These are phyloP conservation scores for Russula griseocarnosa DNA, from an alignment of 768 basidiomycete species.

Conservation along the genomic window DNA sequence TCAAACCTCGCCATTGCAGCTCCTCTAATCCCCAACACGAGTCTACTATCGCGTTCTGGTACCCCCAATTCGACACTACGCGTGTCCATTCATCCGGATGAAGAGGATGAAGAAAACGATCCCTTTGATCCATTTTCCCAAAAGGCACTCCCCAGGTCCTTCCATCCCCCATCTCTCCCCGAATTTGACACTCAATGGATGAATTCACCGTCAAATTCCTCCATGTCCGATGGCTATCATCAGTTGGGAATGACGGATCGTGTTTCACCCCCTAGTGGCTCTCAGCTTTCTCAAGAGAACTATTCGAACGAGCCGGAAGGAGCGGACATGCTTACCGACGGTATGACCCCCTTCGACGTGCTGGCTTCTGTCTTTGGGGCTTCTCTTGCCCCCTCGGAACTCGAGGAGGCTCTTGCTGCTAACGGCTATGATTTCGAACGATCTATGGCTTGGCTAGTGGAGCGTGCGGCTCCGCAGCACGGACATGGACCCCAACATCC, in stretches of 20 bases:
- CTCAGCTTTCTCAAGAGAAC: conserved; percentile 26
- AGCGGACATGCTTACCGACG: conserved; percentile 67
- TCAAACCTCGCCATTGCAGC: conserved; percentile 91
- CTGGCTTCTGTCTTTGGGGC: conserved; percentile 91
- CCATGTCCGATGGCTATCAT: conserved; percentile 49
- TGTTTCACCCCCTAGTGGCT: conserved; percentile 17
- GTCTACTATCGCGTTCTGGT: conserved; percentile 47
- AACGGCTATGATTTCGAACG: conserved; percentile 94
- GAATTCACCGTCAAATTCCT: conserved; percentile 52
- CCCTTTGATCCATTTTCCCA: conserved; percentile 75
- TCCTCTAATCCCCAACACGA: conserved; percentile 74
- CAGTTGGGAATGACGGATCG: conserved; percentile 26
- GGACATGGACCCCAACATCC: conserved; percentile 39
- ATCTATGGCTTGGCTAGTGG: conserved; percentile 92
- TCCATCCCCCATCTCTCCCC: conserved; percentile 58
- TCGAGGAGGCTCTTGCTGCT: conserved; percentile 86
- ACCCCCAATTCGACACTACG: conserved; percentile 70
- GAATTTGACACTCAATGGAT: conserved; percentile 59
- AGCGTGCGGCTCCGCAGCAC: conserved; percentile 54
- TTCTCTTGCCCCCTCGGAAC: conserved; percentile 80
- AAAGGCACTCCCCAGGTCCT: conserved; percentile 49
- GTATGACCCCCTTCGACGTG: conserved; percentile 98
- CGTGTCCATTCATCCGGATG: conserved; percentile 55
- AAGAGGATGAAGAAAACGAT: conserved; percentile 74
- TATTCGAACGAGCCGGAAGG: conserved; percentile 44